Evolutionary conservation across 108 stramenopile genomes (phyloP), one percentile per base, ranked within the genome.

Genomic region (Skeletonema potamos): DNA sequence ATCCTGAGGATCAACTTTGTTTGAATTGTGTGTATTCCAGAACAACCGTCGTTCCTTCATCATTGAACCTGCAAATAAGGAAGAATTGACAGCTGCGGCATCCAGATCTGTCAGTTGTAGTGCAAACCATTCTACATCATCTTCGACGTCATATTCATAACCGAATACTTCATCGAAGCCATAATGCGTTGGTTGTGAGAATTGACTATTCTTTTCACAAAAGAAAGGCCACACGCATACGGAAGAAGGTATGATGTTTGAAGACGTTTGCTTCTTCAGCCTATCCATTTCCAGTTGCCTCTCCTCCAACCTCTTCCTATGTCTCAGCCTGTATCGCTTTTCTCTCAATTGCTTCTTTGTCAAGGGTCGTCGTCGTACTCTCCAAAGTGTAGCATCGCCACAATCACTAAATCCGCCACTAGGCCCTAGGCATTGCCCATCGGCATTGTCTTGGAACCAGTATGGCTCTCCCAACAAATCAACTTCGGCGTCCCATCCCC

Each of bases 311-410:
- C 46, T 60, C 15, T 44, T 30, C 22, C 32, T 54, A 30, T 70
- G 63, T 17, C 69, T 64, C 15, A 54, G 56, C 54, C 29, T 68
- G 8, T 68, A 32, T 57, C 37, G 41, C 58, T 67, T 71, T 20
- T 68, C 64, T 32, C 62, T 27, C 43, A 57, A 37, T 54, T 64
- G 46, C 59, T 24, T 58, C 55, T 62, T 67, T 20, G 73, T 58
- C 74, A 72, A 72, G 1, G 67, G 78, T 34, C 66, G 27, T 46
- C 83, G 44, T 27, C 76, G 66, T 27, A 84, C 29, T 27, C 79
- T 74, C 92, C 92, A 92, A 6, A 92, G 62, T n/a, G 87, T 88
- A 10, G 89, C 83, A 74, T 92, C 92, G 1, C 92, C 92, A 74
- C 92, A 92, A 58, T 90, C 89, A 6, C 84, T 72, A 70, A 89